phyloP scores from a whole-genome alignment of 2,329 filamentous ascomycete species.

The Colletotrichum chrysophilum region DNA sequence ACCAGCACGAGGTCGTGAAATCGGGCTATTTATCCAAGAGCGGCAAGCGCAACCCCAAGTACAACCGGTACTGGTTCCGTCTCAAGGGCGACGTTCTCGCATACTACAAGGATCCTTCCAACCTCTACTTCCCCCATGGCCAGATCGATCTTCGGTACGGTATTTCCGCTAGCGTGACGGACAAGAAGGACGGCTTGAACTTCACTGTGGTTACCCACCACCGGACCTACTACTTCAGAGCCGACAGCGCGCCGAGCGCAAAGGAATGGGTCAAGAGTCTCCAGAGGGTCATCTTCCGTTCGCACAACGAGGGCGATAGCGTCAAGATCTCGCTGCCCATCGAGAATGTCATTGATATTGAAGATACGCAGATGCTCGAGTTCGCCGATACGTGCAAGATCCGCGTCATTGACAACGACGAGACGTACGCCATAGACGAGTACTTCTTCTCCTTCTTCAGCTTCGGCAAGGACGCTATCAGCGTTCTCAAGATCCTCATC shows the following conservation, averaged over 20 bases:
- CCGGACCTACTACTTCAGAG: slow-evolving; percentile 84
- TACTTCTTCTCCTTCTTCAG: slow-evolving; percentile 98
- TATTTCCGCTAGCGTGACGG: slow-evolving; percentile 80
- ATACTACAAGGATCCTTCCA: slow-evolving; percentile 84
- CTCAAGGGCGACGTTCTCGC: slow-evolving; percentile 91
- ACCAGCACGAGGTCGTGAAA: slow-evolving; percentile 75
- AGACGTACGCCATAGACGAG: slow-evolving; percentile 95
- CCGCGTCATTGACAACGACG: slow-evolving; percentile 89
- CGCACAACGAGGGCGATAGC: slow-evolving; percentile 95
- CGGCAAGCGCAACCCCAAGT: slow-evolving; percentile 86
- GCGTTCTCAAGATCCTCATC: slow-evolving; percentile 75
- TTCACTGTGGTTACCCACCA: slow-evolving; percentile 86
- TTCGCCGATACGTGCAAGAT: slow-evolving; percentile 95
- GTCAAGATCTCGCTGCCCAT: slow-evolving; percentile 95
- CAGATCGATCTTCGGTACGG: slow-evolving; percentile 93
- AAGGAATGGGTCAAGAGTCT: slow-evolving; percentile 96
- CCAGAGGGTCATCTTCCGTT: slow-evolving; percentile 93
- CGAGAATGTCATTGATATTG: slow-evolving; percentile 87
- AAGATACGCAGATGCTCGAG: slow-evolving; percentile 88
- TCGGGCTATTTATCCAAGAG: slow-evolving; percentile 89
- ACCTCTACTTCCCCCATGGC: slow-evolving; percentile 89
- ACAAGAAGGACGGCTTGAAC: slow-evolving; percentile 77
- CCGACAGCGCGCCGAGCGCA: slow-evolving; percentile 85
- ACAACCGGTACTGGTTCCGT: slow-evolving; percentile 90
- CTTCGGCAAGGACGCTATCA: slow-evolving; percentile 82